Conservation (phyloP, 139 green algal species). For the Chlamydomonas incerta region DNA sequence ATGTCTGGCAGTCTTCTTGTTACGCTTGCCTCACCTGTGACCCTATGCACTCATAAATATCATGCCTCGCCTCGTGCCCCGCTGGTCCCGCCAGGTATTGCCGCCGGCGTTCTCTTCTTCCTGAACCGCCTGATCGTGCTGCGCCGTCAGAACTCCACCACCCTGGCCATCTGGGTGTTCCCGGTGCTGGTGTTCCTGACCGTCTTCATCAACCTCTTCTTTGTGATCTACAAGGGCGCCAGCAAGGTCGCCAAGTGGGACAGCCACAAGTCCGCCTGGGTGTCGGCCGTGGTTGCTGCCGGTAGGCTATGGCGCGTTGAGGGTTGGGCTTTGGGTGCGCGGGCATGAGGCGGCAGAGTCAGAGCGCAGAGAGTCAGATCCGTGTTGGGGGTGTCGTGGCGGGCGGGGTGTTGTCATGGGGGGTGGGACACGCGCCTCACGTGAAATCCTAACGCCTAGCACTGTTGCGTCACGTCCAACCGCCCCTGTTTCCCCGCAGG, state of each 20-base stretch:
- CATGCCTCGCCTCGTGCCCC: too few species aligned
- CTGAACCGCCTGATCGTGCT: constrained; percentile 41
- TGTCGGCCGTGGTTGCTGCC: constrained; percentile 11
- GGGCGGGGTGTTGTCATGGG: too few species aligned
- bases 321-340: too few species aligned
- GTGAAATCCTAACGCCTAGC: too few species aligned
- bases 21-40: too few species aligned
- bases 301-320: too few species aligned
- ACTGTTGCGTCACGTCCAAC: too few species aligned
- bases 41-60: not conserved
- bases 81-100: constrained; percentile 1
- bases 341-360: too few species aligned
- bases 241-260: constrained; percentile 34
- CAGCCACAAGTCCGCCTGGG: constrained; percentile 43
- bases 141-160: constrained; percentile 30
- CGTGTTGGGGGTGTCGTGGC: too few species aligned
- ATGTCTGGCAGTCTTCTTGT: not conserved
- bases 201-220: constrained; percentile 45
- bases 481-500: not conserved
- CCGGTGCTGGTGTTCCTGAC: constrained; percentile 45
- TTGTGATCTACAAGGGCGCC: constrained; percentile 64
- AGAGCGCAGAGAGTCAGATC: too few species aligned
- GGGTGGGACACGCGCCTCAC: too few species aligned
- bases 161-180: constrained; percentile 48
- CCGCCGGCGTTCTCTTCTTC: constrained; percentile 36